Percentiles rank a stretch among this genome's conserved stretches.
Evolutionary conservation across 2,329 filamentous ascomycete species (phyloP).

Genomic region (Arthrobotrys conoides): DNA sequence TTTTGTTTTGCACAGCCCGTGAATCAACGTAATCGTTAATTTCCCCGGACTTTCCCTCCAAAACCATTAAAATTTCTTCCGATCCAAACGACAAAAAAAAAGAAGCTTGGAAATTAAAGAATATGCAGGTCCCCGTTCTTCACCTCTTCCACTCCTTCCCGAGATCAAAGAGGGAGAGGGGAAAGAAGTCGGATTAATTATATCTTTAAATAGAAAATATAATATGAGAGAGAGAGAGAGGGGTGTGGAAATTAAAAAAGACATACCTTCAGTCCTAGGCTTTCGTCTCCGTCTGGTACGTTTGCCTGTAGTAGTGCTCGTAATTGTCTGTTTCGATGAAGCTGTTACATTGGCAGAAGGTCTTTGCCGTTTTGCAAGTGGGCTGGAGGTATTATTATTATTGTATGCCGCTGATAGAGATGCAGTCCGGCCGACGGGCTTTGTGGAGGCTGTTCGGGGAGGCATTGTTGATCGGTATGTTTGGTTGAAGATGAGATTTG

Average conservation of each 20-base stretch:
- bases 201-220: constrained; percentile 14
- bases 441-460: background rate
- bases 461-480: background rate
- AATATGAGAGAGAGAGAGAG: background rate
- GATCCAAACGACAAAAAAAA: background rate
- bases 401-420: background rate
- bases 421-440: constrained; percentile 41
- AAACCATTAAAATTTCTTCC: background rate
- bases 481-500: background rate
- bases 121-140: constrained; percentile 7
- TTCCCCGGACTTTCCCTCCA: constrained; percentile 29
- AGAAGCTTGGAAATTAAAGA: constrained; percentile 35
- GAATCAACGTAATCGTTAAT: constrained; percentile 54
- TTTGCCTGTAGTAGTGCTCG: constrained; percentile 50
- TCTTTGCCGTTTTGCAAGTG: constrained; percentile 16
- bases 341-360: constrained; percentile 21
- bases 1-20: constrained; percentile 45
- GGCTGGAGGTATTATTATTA: constrained; percentile 47
- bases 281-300: constrained; percentile 62
- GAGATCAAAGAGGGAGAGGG: background rate
- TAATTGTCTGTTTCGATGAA: constrained; percentile 39
- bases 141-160: background rate
- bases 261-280: constrained; percentile 62
- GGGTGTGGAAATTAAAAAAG: constrained; percentile 11
- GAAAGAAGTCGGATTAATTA: background rate